Evolutionary conservation across 768 basidiomycete genomes (phyloP), one percentile per base, ranked within the genome.

Genomic region (Kwoniella heveanensis): DNA sequence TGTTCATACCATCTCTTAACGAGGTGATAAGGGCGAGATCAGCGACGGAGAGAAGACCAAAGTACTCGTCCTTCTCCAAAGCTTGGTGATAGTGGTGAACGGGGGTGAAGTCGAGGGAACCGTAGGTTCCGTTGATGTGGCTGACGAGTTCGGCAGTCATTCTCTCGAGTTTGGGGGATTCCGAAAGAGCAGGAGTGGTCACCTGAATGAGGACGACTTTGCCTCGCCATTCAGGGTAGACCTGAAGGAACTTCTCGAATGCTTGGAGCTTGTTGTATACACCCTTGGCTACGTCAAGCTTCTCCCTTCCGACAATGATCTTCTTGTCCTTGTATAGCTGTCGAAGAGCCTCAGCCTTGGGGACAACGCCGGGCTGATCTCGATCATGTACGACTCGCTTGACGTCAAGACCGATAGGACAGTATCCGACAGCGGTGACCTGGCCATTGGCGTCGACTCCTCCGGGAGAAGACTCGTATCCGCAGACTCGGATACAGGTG

Each of bases 21-120:
- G 93, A 92, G 0, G 95, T 97, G 79, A 97, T 95, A 46, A 98
- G 88, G 17, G 89, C 95, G 13, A 98, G 85, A 77, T 97, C 94
- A 6, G 95, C 94, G 2, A 91, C 94, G 59, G 87, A 88, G 37
- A 99, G 83, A 13, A 99, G 85, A 0, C 92, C 95, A 80, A 97
- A 97, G 80, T 96, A 99, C 78, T 99, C 95, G 80, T 98, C 92
- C 80, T 92, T 91, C 80, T 95, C 95, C 73, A 99, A 87, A 0
- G 91, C 88, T 81, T 99, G 95, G 81, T 99, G 95, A 82, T 96
- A 98, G 75, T 99, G 96, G 78, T 99, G 95, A 32, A 98, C 91
- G 21, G 95, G 95, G 71, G 92, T 90, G 74, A 96, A 98, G 80
- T 96, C 92, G 37, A 99, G 80, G 66, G 88, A 88, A 24, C 95